Evolutionary conservation across 108 stramenopile genomes (phyloP).

Genomic region (Fistulifera pelliculosa): DNA sequence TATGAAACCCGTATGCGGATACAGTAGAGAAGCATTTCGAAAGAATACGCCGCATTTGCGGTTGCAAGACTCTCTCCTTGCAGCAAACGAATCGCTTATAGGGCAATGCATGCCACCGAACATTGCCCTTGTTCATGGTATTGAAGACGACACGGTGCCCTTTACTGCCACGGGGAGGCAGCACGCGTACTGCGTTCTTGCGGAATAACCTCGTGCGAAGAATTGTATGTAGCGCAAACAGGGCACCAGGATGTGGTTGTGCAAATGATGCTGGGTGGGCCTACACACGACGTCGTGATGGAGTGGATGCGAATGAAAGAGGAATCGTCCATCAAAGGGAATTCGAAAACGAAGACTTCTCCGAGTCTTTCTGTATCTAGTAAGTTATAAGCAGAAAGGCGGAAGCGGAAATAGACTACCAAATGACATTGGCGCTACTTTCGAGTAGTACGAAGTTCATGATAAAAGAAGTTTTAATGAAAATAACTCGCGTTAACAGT

Average conservation of each 20-base stretch:
- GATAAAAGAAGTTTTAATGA: too few species aligned
- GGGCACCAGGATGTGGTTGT: conserved; percentile 66
- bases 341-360: too few species aligned
- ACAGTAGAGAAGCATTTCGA: conserved; percentile 42
- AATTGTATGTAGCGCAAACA: conserved; percentile 51
- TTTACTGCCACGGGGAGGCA: conserved; percentile 68
- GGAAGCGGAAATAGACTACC: too few species aligned
- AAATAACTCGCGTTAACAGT: too few species aligned
- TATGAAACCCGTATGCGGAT: conserved; percentile 64
- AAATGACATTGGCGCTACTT: too few species aligned
- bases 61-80: conserved; percentile 22
- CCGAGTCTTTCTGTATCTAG: too few species aligned
- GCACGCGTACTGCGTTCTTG: conserved; percentile 42
- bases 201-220: conserved; percentile 36
- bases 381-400: too few species aligned
- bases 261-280: conserved; percentile 70
- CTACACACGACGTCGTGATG: conserved; percentile 20
- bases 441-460: too few species aligned
- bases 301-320: conserved; percentile 19
- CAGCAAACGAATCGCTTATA: neutral
- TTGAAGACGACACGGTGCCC: conserved; percentile 75
- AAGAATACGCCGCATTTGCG: conserved; percentile 40
- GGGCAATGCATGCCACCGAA: conserved; percentile 20
- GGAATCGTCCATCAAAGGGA: too few species aligned
- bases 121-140: conserved; percentile 60